Conservation (phyloP, 164 flowering plant genomes). For the grape (Vitis vinifera) region DNA sequence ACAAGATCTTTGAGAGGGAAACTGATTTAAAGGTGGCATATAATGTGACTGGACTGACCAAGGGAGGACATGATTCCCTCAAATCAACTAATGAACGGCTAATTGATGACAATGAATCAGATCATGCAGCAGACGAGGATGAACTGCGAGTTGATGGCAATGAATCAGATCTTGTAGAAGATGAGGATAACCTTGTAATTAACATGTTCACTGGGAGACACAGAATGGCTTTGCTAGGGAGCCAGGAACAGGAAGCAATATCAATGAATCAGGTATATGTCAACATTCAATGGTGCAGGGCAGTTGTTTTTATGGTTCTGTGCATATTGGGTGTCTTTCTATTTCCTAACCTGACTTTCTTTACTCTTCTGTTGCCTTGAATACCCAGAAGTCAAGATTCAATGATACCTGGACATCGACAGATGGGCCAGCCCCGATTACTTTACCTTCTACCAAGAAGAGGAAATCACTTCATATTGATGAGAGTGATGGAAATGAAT, state of each 20-base stretch:
- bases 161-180: no score
- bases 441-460: slow-evolving; percentile 29
- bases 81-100: slow-evolving; percentile 20
- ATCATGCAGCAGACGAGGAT: slow-evolving; percentile 33
- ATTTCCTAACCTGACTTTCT: neutral
- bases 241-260: slow-evolving; percentile 12
- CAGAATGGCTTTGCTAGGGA: slow-evolving; percentile 5
- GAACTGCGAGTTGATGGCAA: no score
- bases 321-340: neutral
- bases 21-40: slow-evolving; percentile 8
- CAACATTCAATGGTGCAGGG: neutral
- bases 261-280: slow-evolving; percentile 31
- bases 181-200: slow-evolving; percentile 44
- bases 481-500: slow-evolving; percentile 20
- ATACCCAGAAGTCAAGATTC: slow-evolving; percentile 20
- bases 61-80: slow-evolving; percentile 9
- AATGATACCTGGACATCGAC: slow-evolving; percentile 12
- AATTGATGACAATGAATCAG: slow-evolving; percentile 26
- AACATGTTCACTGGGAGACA: slow-evolving; percentile 42
- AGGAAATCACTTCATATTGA: slow-evolving; percentile 18
- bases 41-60: neutral
- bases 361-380: neutral
- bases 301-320: neutral
- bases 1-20: slow-evolving; percentile 57
- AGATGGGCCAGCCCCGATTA: slow-evolving; percentile 12